phyloP scores from a whole-genome alignment of 331 rosid genomes.

The Erythrophleum ivorense region DNA sequence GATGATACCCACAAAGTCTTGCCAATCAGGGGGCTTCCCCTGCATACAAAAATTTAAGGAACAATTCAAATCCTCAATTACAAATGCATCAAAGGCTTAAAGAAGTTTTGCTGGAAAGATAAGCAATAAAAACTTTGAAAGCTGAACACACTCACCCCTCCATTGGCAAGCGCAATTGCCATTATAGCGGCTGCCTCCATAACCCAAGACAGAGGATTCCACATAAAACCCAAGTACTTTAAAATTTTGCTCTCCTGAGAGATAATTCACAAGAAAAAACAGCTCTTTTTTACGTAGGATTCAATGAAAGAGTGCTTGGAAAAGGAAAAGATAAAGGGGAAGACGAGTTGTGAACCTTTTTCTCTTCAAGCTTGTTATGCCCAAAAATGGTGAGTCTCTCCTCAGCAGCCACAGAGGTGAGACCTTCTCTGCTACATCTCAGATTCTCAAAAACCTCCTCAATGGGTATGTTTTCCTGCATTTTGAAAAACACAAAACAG shows the following conservation, averaged over 20 bases:
- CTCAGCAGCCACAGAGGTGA: constrained; percentile 67
- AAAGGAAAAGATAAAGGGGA: not conserved
- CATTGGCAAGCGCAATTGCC: constrained; percentile 41
- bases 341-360: constrained; percentile 41
- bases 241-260: constrained; percentile 71
- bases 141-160: constrained; percentile 36
- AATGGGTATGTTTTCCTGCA: constrained; percentile 77
- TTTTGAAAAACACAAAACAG: not conserved
- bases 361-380: constrained; percentile 79
- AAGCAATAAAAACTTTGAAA: not conserved
- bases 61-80: not conserved
- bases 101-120: not conserved
- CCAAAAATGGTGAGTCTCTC: constrained; percentile 68
- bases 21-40: constrained; percentile 87
- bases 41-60: constrained; percentile 35
- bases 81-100: constrained; percentile 1
- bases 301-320: not conserved
- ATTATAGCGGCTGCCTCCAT: constrained; percentile 39
- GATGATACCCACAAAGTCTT: constrained; percentile 80
- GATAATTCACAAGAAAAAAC: not conserved
- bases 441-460: constrained; percentile 75
- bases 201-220: constrained; percentile 41
- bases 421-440: constrained; percentile 80
- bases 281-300: not conserved
- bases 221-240: constrained; percentile 65